Conservation (phyloP, 2,329 filamentous ascomycete species). For the Pseudogymnoascus sp. region DNA sequence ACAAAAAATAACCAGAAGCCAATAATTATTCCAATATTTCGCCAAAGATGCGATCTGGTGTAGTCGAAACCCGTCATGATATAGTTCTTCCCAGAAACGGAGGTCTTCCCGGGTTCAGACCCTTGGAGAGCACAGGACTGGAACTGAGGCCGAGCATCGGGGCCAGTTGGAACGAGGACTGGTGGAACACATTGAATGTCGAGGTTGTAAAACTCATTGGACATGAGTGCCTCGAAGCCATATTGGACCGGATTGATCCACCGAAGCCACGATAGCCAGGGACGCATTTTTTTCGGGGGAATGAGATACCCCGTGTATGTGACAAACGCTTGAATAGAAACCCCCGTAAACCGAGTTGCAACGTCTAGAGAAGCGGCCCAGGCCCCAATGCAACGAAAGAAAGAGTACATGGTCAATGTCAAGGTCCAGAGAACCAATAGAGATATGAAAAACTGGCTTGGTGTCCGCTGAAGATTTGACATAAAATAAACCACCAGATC, state of each 20-base stretch:
- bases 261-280: slow-evolving; percentile 46
- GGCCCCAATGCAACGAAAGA: slow-evolving; percentile 76
- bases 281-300: slow-evolving; percentile 44
- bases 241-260: slow-evolving; percentile 57
- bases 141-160: slow-evolving; percentile 32
- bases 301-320: slow-evolving; percentile 41
- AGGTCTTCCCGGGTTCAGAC: slow-evolving; percentile 41
- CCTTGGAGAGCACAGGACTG: slow-evolving; percentile 54
- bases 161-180: slow-evolving; percentile 41
- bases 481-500: slow-evolving; percentile 82
- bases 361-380: slow-evolving; percentile 56
- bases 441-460: slow-evolving; percentile 80
- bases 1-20: slow-evolving; percentile 43
- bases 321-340: slow-evolving; percentile 55
- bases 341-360: slow-evolving; percentile 49
- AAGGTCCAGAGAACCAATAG: slow-evolving; percentile 65
- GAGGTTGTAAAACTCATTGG: slow-evolving; percentile 69
- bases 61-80: slow-evolving; percentile 48
- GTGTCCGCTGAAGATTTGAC: slow-evolving; percentile 66
- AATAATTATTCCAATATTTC: slow-evolving; percentile 45
- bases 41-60: slow-evolving; percentile 50
- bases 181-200: slow-evolving; percentile 39
- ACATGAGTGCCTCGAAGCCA: slow-evolving; percentile 62
- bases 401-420: slow-evolving; percentile 74
- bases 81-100: slow-evolving; percentile 47